Evolutionary conservation across 805 yeast genomes (phyloP), one percentile per base, ranked within the genome.

Genomic region (Candida germanica): DNA sequence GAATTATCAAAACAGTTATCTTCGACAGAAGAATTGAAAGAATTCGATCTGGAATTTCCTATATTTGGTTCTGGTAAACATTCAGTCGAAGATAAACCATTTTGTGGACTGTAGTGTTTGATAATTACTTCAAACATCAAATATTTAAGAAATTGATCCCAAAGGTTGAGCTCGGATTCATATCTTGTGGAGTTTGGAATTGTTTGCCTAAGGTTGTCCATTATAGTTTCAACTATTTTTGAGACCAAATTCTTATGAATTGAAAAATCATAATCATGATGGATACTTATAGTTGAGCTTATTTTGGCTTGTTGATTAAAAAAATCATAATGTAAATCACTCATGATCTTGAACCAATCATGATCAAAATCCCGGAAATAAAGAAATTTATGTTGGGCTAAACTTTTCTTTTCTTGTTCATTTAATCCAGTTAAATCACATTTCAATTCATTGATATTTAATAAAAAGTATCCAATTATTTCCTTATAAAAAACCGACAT

Each of bases 361-460:
- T 46, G 47, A 24, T 50, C 44, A 16, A 42, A 40, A 34, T 57
- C 62, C 25, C 42, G 40, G 28, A 51, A 48, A 38, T 54, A 54
- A 28, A 48, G 41, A 39, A 49, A 54, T 11, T 38, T 33, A 28
- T 34, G 23, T 24, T 24, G 33, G 39, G 34, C 36, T 35, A 44
- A 34, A 6, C 15, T 36, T 2, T 36, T 12, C 12, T 19, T 30
- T 21, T 41, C 46, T 11, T 11, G 19, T 8, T 17, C 16, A 10
- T 23, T 29, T 18, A 41, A 36, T 3, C 43, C 43, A 5, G 26
- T 9, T 3, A 16, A 12, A 19, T 27, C 33, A 26, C 42, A 35
- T 12, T 29, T 19, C 23, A 38, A 26, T 3, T 23, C 19, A 16
- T 35, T 37, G 20, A 47, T 29, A 28, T 52, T 48, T 24, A 49